These are phyloP conservation scores for Ophiostoma ulmi DNA, from an alignment of 2,329 filamentous ascomycete species.

Conservation along the genomic window DNA sequence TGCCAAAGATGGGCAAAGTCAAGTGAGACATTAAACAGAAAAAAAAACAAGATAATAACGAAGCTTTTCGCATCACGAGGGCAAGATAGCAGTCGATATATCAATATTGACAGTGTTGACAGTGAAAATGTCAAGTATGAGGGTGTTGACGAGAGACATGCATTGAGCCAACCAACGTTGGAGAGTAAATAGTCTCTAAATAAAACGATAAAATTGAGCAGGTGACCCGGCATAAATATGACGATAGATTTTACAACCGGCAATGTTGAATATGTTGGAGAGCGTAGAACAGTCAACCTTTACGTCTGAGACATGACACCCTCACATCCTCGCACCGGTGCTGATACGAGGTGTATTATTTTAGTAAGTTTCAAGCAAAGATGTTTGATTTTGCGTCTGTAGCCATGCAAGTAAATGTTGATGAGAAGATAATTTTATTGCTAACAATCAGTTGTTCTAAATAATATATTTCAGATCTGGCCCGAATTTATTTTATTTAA, in stretches of 20 bases:
- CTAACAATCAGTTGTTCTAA: too few species aligned
- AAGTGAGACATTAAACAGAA: not conserved
- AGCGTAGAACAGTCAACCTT: not conserved
- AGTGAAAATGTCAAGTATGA: not conserved
- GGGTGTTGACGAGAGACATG: constrained; percentile 5
- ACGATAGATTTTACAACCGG: not conserved
- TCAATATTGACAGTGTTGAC: not conserved
- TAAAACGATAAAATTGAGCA: not conserved
- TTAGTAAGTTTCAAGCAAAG: too few species aligned
- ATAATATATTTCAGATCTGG: too few species aligned
- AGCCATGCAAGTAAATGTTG: too few species aligned
- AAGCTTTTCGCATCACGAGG: not conserved
- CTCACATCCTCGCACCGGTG: not conserved
- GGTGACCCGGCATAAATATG: not conserved
- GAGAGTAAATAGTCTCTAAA: not conserved
- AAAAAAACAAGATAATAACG: not conserved
- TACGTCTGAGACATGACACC: not conserved
- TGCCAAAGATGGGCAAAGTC: too few species aligned
- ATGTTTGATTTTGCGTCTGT: too few species aligned
- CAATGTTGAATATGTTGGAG: not conserved
- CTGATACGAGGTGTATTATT: not conserved
- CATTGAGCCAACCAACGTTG: not conserved
- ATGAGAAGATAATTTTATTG: too few species aligned
- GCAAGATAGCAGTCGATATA: not conserved
- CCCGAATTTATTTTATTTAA: not conserved